Percentiles rank a stretch among this genome's conserved stretches.
These are phyloP conservation scores for Acaromyces ingoldii DNA, from an alignment of 1,284 basidiomycete species.

Conservation along the genomic window DNA sequence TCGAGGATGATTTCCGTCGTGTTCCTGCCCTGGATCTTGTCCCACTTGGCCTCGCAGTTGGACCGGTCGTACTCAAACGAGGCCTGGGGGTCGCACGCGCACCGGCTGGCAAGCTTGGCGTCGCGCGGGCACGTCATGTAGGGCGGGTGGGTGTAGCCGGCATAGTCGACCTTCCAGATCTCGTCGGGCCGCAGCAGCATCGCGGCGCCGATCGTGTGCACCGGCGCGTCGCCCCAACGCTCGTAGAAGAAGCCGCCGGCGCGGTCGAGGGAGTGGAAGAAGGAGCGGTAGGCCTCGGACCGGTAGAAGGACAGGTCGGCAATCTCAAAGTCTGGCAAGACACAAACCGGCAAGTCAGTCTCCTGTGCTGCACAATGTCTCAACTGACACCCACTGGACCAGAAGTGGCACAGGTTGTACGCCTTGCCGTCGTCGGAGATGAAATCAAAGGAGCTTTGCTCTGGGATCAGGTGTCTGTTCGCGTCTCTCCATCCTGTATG, in stretches of 20 bases:
- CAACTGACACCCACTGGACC: slow-evolving; percentile 1
- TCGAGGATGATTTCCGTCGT: slow-evolving; percentile 7
- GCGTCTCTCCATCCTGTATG: not conserved
- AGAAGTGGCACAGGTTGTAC: slow-evolving; percentile 14
- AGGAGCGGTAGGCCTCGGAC: slow-evolving; percentile 5
- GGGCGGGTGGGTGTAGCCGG: slow-evolving; percentile 6
- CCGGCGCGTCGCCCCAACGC: slow-evolving; percentile 11
- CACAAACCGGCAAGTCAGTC: not conserved
- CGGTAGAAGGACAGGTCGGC: slow-evolving; percentile 5
- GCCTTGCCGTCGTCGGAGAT: slow-evolving; percentile 7
- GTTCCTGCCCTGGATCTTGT: not conserved
- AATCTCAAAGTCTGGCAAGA: slow-evolving; percentile 8
- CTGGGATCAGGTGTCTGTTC: not conserved
- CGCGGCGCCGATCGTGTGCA: slow-evolving; percentile 7
- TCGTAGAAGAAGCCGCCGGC: slow-evolving; percentile 12
- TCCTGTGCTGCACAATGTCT: not conserved
- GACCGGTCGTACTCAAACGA: not conserved
- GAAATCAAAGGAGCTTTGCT: not conserved
- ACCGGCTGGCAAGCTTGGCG: not conserved
- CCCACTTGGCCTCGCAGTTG: slow-evolving; percentile 4
- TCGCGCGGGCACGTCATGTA: slow-evolving; percentile 5
- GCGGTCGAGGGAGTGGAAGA: slow-evolving; percentile 6
- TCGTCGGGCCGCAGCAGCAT: slow-evolving; percentile 1
- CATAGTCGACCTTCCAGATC: slow-evolving; percentile 3
- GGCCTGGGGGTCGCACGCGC: slow-evolving; percentile 7